Base-by-base conservation (phyloP, 2,329 filamentous ascomycete genomes). In the Fusarium continuum region DNA sequence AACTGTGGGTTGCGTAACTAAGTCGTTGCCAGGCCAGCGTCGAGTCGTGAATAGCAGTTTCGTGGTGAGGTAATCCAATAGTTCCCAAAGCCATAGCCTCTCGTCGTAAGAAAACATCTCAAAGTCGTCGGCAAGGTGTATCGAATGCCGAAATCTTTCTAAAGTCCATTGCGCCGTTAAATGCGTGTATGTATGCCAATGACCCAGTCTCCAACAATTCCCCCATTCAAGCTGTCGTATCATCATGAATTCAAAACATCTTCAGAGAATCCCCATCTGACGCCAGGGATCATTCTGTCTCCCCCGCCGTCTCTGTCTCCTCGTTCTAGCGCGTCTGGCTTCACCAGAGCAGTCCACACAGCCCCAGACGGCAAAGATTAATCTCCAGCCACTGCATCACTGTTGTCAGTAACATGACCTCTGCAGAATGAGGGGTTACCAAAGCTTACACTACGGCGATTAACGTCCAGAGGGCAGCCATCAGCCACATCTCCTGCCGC, bases 301-400 rank as follows among this genome's bases (percentile, higher is more conserved):
- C 3, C 54, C 45, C 2, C 60, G 50, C 26, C 68, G 53, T 47
- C 63, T 55, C 26, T 57, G 38, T 43, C 54, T 67, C 38, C 59
- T 63, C 19, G 29, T 49, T 17, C 62, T 59, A 28, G 55, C 63
- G n/a, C 66, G 55, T 36, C 61, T 67, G 17, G 66, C 61, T 17
- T 71, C 68, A 4, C 61, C 63, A 7, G 70, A 72, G 32, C 69
- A 71, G 23, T 73, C 71, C 5, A 67, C 55, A 44, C 72, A 74
- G 2, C 69, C 72, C 68, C 71, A 72, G n/a, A 73, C 10, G 2
- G 66, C 57, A 54, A 73, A 72, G n/a, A 72, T 29, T 23, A 72
- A 53, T 38, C 73, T 64, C 67, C 70, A 72, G 8, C 53, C 51
- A 14, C 73, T 75, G 6, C 17, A 25, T 29, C 43, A 57, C 6